These are phyloP conservation scores for Boletus huronensis DNA, from an alignment of 768 basidiomycete genomes.

Conservation along the genomic window DNA sequence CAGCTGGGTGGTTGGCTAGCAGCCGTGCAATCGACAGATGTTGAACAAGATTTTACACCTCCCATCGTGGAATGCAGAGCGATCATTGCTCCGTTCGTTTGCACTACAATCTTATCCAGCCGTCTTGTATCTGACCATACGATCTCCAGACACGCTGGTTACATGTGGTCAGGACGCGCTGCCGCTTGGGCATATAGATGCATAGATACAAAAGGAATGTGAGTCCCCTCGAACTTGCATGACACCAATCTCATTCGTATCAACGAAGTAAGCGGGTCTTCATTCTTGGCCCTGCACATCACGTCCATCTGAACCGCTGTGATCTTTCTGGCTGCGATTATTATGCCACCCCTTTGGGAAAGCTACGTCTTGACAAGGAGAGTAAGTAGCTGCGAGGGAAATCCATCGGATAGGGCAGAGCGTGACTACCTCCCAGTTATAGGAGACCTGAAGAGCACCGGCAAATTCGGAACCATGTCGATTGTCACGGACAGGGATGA, in stretches of 20 bases:
- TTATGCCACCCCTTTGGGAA: constrained; percentile 86
- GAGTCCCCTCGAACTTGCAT: constrained; percentile 27
- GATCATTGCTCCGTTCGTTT: constrained; percentile 90
- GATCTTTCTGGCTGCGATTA: constrained; percentile 74
- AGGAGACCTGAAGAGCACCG: constrained; percentile 10
- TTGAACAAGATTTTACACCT: constrained; percentile 50
- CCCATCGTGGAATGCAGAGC: constrained; percentile 75
- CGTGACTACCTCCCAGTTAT: constrained; percentile 15
- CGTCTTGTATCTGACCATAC: constrained; percentile 5
- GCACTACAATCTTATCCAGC: neutral
- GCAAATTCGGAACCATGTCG: constrained; percentile 65
- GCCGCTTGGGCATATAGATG: constrained; percentile 96
- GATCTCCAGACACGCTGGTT: constrained; percentile 82
- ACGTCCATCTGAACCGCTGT: constrained; percentile 82
- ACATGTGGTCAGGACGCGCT: constrained; percentile 87
- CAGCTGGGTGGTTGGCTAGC: constrained; percentile 66
- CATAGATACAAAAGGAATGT: constrained; percentile 83
- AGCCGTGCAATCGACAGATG: constrained; percentile 47
- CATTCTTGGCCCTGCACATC: constrained; percentile 94
- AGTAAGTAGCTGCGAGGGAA: constrained; percentile 47
- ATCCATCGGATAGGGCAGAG: neutral
- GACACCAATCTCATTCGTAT: constrained; percentile 5
- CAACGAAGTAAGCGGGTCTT: constrained; percentile 79
- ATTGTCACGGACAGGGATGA: constrained; percentile 81
- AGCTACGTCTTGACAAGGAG: constrained; percentile 71